These are phyloP conservation scores for Ilyonectria mors-panacis DNA, from an alignment of 2,329 filamentous ascomycete genomes.

Conservation along the genomic window DNA sequence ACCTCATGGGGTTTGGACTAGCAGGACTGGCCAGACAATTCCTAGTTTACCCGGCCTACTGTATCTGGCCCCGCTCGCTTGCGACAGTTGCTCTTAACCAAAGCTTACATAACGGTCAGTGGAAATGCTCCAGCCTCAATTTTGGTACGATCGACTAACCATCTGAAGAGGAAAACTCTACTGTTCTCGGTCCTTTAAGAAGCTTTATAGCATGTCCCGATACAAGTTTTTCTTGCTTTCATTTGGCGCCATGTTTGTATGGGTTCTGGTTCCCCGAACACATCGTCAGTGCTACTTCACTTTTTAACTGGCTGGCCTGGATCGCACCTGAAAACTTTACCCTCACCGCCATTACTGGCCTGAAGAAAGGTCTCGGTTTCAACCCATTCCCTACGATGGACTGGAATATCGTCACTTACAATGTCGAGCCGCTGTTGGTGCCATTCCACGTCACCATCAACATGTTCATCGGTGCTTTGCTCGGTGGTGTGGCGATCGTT, in stretches of 20 bases:
- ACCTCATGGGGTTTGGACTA: constrained; percentile 68
- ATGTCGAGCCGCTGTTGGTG: constrained; percentile 41
- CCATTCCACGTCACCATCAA: constrained; percentile 60
- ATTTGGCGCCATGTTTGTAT: constrained; percentile 41
- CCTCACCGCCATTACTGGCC: constrained; percentile 60
- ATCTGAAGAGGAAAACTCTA: constrained; percentile 11
- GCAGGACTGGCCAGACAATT: constrained; percentile 66
- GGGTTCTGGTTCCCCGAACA: constrained; percentile 45
- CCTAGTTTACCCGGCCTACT: constrained; percentile 62
- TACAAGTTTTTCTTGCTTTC: constrained; percentile 42
- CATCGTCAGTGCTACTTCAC: constrained; percentile 38
- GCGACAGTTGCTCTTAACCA: constrained; percentile 42
- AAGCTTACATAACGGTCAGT: constrained; percentile 37
- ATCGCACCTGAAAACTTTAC: constrained; percentile 62
- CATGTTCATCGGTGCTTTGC: constrained; percentile 51
- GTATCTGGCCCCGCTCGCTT: constrained; percentile 53
- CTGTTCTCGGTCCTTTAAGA: constrained; percentile 38
- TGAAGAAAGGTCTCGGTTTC: constrained; percentile 59
- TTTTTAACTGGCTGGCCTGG: constrained; percentile 71
- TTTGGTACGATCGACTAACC: neutral
- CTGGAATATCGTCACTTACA: constrained; percentile 56
- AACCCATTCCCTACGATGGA: constrained; percentile 67
- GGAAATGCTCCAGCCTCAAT: neutral
- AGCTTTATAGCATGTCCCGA: constrained; percentile 38
- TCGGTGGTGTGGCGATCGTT: constrained; percentile 58